Conservation (phyloP, 2,329 filamentous ascomycete genomes). For the Fusarium bactridioides region DNA sequence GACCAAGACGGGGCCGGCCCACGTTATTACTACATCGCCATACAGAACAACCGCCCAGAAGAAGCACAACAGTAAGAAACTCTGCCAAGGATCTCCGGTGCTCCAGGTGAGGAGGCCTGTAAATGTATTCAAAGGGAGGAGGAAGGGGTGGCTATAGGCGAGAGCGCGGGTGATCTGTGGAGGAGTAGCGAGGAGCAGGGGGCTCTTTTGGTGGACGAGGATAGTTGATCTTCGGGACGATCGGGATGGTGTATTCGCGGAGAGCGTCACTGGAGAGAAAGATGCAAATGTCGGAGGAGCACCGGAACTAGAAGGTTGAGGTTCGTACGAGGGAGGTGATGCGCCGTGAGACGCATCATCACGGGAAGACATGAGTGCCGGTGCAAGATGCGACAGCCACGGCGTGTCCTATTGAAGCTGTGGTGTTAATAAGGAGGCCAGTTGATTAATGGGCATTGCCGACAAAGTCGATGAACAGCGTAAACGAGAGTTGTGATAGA, state of each 20-base stretch:
- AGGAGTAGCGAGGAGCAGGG: slow-evolving; percentile 88
- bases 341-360: slow-evolving; percentile 48
- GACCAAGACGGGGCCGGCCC: slow-evolving; percentile 83
- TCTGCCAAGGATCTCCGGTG: slow-evolving; percentile 93
- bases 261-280: slow-evolving; percentile 86
- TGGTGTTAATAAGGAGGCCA: slow-evolving; percentile 27
- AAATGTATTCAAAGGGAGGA: slow-evolving; percentile 86
- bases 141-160: slow-evolving; percentile 94
- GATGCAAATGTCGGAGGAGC: slow-evolving; percentile 80
- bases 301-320: slow-evolving; percentile 46
- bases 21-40: slow-evolving; percentile 81
- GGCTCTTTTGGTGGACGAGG: slow-evolving; percentile 96
- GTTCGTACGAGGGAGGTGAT: slow-evolving; percentile 46
- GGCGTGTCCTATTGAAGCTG: slow-evolving; percentile 49
- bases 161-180: slow-evolving; percentile 93
- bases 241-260: slow-evolving; percentile 67
- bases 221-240: slow-evolving; percentile 83
- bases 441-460: not conserved
- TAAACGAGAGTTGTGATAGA: not conserved
- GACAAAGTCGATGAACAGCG: not conserved
- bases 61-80: slow-evolving; percentile 82
- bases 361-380: slow-evolving; percentile 50
- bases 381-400: slow-evolving; percentile 59
- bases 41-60: slow-evolving; percentile 92
- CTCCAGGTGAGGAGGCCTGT: slow-evolving; percentile 93